Evolutionary conservation across 2,329 filamentous ascomycete genomes (phyloP), one percentile per base, ranked within the genome.

Genomic region (Phialophora expanda): DNA sequence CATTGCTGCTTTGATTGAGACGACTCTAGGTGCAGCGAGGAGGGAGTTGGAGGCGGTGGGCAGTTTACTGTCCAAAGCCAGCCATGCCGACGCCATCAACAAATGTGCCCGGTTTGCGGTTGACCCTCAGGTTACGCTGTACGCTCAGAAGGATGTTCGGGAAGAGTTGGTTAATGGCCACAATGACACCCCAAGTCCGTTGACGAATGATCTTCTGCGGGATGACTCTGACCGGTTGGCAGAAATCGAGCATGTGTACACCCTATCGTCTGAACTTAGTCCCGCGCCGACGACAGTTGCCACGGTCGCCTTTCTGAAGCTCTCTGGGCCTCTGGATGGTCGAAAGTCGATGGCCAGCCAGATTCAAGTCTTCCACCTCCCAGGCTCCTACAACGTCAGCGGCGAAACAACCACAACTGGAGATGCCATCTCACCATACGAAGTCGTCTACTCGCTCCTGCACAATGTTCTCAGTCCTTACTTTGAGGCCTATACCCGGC

Each of bases 401-500:
- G 60, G 61, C 38, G 64, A 69, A 41, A 53, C 51, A 32, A 30
- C 66, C 30, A 85, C 88, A 72, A 88, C 91, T 72, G 90, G 93
- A 77, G 89, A 89, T 65, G 85, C 89, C 64, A 84, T 89, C 28
- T 96, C 93, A 54, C 93, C 94, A 3, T 97, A 93, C 80, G 94
- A 98, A 79, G 90, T 94, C 73, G 84, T 99, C 68, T 93, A 97
- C 80, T 92, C 94, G 65, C 86, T 97, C 74, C 87, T 99, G 71
- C 93, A 97, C 79, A 90, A 93, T 77, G 93, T 91, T 71, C 83
- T 99, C 75, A 92, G 92, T 73, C 95, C 96, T 46, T 98, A 97
- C 79, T 99, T 99, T 76, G 94, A 99, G 82, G 94, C 93, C 73
- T 96, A 93, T 77, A 96, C 93, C 65, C 94, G 93, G 80, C 90